Base-by-base conservation (phyloP, 371 early-diverging fungal genomes). In the Phascolomyces articulosus region DNA sequence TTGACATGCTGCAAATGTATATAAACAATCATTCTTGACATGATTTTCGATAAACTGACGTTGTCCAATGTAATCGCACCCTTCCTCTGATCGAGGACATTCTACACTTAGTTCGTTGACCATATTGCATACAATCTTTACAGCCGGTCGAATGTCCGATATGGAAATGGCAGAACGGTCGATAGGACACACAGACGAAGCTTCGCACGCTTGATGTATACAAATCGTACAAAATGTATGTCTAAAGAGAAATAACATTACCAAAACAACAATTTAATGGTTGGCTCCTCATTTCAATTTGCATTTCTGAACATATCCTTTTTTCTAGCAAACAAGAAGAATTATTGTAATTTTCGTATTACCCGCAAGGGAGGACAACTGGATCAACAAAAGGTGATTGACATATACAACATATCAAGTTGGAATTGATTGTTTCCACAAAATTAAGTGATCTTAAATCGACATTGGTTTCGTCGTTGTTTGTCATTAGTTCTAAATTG, bases 181-280 rank as follows among this genome's bases (percentile, higher is more conserved):
- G 16, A 91, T 78, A 0, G 92, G 92, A 56, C 92, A 92, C n/a
- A 82, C 65, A 0, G 73, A 64, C 10, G 77, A 81, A 18, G 77
- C 67, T 40, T 84, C 82, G 16, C 88, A 60, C 11, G 87, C 84
- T 65, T 83, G 84, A 40, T 75, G 64, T 24, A 91, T 90, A 63
- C 92, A 92, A 28, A 66, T 57, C 27, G 67, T 63, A 59, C 92
- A 92, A 69, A 86, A 92, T 0, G 90, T 91, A 70, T 91, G 92
- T 8, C 90, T 89, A 55, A 49, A 11, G 23, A 47, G 21, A 58
- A 40, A 55, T n/a, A n/a, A n/a, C n/a, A n/a, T n/a, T n/a, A n/a
- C n/a, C n/a, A n/a, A n/a, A n/a, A n/a, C n/a, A n/a, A n/a, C n/a
- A n/a, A n/a, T n/a, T n/a, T n/a, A n/a, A n/a, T n/a, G n/a, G n/a